Evolutionary conservation across 75 land plant species (phyloP).

Genomic region (Picea sitchensis): DNA sequence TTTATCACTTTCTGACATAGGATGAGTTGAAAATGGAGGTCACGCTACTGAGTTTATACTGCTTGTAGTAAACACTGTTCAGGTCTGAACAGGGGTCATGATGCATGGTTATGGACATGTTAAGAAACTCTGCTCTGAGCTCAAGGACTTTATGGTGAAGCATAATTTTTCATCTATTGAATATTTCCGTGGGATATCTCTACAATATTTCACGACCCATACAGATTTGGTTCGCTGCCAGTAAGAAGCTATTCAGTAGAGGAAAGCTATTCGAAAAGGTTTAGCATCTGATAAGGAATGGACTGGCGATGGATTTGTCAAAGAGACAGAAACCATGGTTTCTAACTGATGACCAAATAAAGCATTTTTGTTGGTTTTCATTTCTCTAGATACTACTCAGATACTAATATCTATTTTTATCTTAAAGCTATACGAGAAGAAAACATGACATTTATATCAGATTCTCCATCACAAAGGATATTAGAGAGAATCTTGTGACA

Average conservation of each 20-base stretch:
- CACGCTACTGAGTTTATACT: conserved; percentile 97
- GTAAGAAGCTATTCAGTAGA: conserved; percentile 66
- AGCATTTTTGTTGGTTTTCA: too few relatives aligned
- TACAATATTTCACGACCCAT: conserved; percentile 93
- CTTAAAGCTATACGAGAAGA: too few relatives aligned
- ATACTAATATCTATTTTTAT: too few relatives aligned
- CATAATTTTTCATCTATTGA: conserved; percentile 92
- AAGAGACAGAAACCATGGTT: conserved; percentile 94
- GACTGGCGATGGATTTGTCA: conserved; percentile 99
- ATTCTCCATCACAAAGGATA: too few relatives aligned
- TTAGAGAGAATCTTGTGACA: too few relatives aligned
- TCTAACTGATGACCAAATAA: conserved; percentile 52
- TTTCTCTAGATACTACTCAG: too few relatives aligned
- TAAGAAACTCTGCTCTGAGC: conserved; percentile 78
- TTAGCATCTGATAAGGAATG: conserved; percentile 94
- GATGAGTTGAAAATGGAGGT: conserved; percentile 92
- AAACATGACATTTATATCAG: too few relatives aligned
- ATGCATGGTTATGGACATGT: conserved; percentile 94
- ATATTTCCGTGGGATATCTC: conserved; percentile 91
- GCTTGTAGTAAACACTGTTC: conserved; percentile 89
- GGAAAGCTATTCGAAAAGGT: conserved; percentile 70
- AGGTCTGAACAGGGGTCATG: conserved; percentile 99
- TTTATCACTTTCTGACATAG: conserved; percentile 88
- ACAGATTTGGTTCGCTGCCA: conserved; percentile 86
- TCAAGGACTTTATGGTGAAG: conserved; percentile 90